Evolutionary conservation across 1,139 yeast species (phyloP).

Genomic region (Magnusiomyces magnusii): DNA sequence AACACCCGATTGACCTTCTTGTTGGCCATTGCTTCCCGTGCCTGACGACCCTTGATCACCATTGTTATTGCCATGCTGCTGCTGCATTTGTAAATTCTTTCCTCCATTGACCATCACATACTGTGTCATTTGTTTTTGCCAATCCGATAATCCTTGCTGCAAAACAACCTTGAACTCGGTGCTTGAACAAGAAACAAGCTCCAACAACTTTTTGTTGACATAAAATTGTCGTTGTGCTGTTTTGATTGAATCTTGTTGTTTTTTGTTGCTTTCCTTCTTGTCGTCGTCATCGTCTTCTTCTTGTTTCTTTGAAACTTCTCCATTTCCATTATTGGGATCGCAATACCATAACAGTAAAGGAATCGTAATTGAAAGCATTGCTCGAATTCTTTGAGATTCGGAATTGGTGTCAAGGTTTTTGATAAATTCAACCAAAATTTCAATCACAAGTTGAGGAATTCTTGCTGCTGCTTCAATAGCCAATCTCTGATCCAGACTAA

Average conservation of each 20-base stretch:
- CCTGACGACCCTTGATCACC: slow-evolving; percentile 10
- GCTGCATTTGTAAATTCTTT: neutral
- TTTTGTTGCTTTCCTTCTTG: too few species aligned
- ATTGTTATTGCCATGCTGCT: slow-evolving; percentile 9
- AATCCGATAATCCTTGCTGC: slow-evolving; percentile 24
- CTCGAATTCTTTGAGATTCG: slow-evolving; percentile 29
- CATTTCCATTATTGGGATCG: slow-evolving; percentile 24
- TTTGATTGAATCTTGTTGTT: slow-evolving; percentile 4
- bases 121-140: slow-evolving; percentile 25
- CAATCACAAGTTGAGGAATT: slow-evolving; percentile 41
- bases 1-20: slow-evolving; percentile 14
- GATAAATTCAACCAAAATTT: slow-evolving; percentile 45
- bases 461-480: neutral
- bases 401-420: slow-evolving; percentile 28
- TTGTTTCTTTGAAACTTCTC: slow-evolving; percentile 18
- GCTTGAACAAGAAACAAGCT: slow-evolving; percentile 45
- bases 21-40: too few species aligned
- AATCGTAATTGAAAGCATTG: slow-evolving; percentile 37
- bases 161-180: slow-evolving; percentile 49
- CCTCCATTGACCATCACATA: slow-evolving; percentile 19
- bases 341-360: slow-evolving; percentile 45
- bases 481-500: slow-evolving; percentile 2
- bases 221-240: slow-evolving; percentile 35
- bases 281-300: slow-evolving; percentile 14
- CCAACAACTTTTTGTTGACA: slow-evolving; percentile 45